phyloP scores from a whole-genome alignment of 441 rosid species.

The Adansonia gregorii region DNA sequence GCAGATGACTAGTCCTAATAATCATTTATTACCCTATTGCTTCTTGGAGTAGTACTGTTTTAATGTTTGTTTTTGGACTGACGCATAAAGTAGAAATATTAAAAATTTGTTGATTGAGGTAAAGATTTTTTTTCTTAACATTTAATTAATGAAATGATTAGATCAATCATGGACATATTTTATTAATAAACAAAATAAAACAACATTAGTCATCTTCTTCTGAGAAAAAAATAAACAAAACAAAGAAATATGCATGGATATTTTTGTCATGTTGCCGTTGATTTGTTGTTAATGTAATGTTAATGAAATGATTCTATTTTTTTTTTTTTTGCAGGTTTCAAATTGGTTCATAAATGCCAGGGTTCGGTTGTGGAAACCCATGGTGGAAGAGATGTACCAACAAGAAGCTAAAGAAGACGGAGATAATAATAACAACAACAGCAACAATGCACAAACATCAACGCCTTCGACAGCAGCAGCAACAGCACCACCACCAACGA shows the following conservation, averaged over 20 bases:
- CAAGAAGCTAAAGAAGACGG: conserved; percentile 66
- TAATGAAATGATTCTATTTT: neutral
- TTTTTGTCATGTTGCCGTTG: neutral
- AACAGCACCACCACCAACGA: conserved; percentile 34
- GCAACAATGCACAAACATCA: conserved; percentile 59
- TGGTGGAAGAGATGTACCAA: conserved; percentile 99
- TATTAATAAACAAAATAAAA: too few species aligned
- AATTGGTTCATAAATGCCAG: conserved; percentile 98
- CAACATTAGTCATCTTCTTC: neutral
- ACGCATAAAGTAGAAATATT: neutral
- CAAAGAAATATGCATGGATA: neutral
- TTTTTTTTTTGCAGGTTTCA: conserved; percentile 51
- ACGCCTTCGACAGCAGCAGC: conserved; percentile 46
- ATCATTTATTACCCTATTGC: neutral
- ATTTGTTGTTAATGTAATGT: neutral
- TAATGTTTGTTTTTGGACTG: neutral
- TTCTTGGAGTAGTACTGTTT: neutral
- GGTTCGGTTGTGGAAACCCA: conserved; percentile 97
- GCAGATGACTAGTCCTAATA: neutral
- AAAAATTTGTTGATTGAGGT: neutral
- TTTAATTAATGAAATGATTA: neutral
- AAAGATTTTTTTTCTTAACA: neutral
- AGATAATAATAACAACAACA: conserved; percentile 24
- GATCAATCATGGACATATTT: too few species aligned
- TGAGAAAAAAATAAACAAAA: neutral